phyloP scores from a whole-genome alignment of 179 eudicot genomes.

The Carnegiea gigantea region DNA sequence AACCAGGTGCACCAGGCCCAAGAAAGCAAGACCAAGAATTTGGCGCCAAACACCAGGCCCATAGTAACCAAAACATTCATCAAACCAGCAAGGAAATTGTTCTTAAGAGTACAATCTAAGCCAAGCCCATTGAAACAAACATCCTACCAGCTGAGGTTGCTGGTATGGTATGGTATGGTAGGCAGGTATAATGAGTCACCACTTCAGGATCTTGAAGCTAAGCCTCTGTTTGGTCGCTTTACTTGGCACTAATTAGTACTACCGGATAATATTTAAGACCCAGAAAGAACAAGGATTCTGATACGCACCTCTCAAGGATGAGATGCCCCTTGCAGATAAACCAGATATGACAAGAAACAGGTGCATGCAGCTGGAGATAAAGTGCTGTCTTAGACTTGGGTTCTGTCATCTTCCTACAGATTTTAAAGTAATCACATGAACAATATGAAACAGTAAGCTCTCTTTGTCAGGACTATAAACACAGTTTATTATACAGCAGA shows the following conservation, averaged over 20 bases:
- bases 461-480: neutral
- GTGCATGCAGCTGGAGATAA: conserved; percentile 50
- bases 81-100: neutral
- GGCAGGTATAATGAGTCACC: neutral
- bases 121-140: neutral
- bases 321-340: conserved; percentile 69
- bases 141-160: neutral
- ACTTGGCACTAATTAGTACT: neutral
- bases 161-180: neutral
- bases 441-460: conserved; percentile 6
- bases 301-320: conserved; percentile 57
- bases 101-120: neutral
- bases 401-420: conserved; percentile 61
- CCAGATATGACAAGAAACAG: conserved; percentile 65
- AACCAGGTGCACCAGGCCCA: neutral
- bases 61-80: neutral
- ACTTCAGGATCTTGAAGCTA: neutral
- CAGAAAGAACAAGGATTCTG: neutral
- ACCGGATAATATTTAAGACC: neutral
- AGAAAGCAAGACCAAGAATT: neutral
- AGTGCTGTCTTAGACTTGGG: conserved; percentile 72
- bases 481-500: neutral
- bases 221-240: neutral
- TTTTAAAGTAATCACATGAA: neutral
- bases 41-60: neutral